These are phyloP conservation scores for Ambrosia trifida DNA, from an alignment of 129 eudicot species.

Conservation along the genomic window DNA sequence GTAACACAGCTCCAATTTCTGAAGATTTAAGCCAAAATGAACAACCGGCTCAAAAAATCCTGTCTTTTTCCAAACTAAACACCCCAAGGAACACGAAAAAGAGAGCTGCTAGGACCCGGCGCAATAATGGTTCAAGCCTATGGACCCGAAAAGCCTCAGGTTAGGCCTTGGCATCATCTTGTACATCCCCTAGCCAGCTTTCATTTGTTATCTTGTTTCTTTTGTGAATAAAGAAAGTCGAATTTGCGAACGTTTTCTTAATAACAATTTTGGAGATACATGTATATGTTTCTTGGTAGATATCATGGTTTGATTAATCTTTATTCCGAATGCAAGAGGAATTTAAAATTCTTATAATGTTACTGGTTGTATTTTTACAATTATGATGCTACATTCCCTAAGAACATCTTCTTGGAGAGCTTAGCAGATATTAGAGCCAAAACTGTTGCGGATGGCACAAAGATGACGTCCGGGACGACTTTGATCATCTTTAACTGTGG, in stretches of 20 bases:
- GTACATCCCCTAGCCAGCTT: constrained; percentile 35
- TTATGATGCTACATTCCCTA: constrained; percentile 47
- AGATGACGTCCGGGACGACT: constrained; percentile 76
- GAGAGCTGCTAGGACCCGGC: constrained; percentile 52
- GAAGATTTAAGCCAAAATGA: constrained; percentile 37
- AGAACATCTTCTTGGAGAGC: constrained; percentile 66
- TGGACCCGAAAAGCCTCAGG: constrained; percentile 50
- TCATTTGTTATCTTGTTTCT: constrained; percentile 16
- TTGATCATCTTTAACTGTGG: constrained; percentile 78
- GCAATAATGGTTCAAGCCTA: constrained; percentile 43
- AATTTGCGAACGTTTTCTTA: constrained; percentile 2
- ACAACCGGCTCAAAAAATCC: constrained; percentile 45
- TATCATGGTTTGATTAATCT: constrained; percentile 5
- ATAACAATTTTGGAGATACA: constrained; percentile 24
- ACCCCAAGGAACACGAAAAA: constrained; percentile 47
- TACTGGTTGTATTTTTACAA: neutral
- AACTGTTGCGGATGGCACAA: constrained; percentile 86
- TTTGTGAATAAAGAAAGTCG: constrained; percentile 33
- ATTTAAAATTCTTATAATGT: neutral
- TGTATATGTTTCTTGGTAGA: constrained; percentile 29
- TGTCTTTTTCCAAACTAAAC: constrained; percentile 46
- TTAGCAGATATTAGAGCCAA: constrained; percentile 84
- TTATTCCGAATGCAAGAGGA: constrained; percentile 5
- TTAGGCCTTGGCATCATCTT: constrained; percentile 31
- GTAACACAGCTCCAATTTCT: constrained; percentile 19